A percentile compares a stretch with the other conserved stretches of the same genome.
Conservation (phyloP, 1,284 basidiomycete species). For the Vanrija humicola region DNA sequence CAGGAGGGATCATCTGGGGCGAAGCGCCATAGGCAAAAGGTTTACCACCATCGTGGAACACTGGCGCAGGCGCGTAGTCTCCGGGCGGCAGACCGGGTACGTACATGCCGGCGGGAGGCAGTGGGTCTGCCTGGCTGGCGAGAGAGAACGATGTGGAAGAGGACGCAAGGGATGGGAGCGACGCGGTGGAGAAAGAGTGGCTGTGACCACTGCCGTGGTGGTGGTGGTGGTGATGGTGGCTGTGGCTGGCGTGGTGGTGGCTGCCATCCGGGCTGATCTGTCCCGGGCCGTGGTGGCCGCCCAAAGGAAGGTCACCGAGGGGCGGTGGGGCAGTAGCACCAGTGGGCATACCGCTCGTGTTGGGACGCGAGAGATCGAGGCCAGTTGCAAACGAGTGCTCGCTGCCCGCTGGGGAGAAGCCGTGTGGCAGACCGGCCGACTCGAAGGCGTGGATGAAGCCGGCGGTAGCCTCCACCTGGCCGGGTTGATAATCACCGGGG, state of each 20-base stretch:
- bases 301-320: slow-evolving; percentile 1
- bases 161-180: slow-evolving; percentile 17
- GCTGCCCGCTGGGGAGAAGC: slow-evolving; percentile 14
- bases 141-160: slow-evolving; percentile 17
- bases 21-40: neutral
- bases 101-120: slow-evolving; percentile 4
- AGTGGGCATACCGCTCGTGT: neutral
- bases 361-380: slow-evolving; percentile 8
- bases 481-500: slow-evolving; percentile 18
- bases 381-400: slow-evolving; percentile 13
- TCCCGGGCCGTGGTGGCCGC: neutral
- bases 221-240: slow-evolving; percentile 1
- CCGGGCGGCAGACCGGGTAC: slow-evolving; percentile 2
- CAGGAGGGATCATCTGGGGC: neutral
- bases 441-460: slow-evolving; percentile 13
- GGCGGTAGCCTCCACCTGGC: slow-evolving; percentile 13
- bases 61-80: slow-evolving; percentile 1
- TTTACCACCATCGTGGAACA: slow-evolving; percentile 4
- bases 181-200: slow-evolving; percentile 19
- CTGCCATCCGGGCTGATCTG: neutral
- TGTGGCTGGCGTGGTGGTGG: neutral
- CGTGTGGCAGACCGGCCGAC: slow-evolving; percentile 7
- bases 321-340: neutral
- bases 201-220: slow-evolving; percentile 10
- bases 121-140: slow-evolving; percentile 4